Evolutionary conservation across 2,329 filamentous ascomycete genomes (phyloP), one percentile per base, ranked within the genome.

Genomic region (Trichoderma atrobrunneum): DNA sequence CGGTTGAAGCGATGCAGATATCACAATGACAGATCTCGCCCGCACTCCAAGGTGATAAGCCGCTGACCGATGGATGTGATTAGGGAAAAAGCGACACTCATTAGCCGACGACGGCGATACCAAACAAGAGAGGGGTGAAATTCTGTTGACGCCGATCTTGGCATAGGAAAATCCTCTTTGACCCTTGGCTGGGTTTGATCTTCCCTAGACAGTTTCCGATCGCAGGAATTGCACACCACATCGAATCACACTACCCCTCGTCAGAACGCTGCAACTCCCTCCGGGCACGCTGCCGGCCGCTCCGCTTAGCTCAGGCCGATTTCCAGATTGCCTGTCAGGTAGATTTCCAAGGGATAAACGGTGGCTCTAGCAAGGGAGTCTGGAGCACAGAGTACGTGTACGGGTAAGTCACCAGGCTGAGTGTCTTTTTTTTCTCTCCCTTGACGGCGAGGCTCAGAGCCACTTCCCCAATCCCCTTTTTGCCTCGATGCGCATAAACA

Each of bases 141-240:
- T 26, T 21, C 39, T 36, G n/a, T 62, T 32, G 32, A 26, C 56
- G 54, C 54, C 36, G 56, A 69, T 48, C 34, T 60, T 60, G 56
- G 51, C 65, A 68, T 18, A 43, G 26, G 10, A 36, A 39, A 57
- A 67, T 57, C n/a, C 54, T 21, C 36, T 51, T 21, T 30, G 5
- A 16, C 10, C 39, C 34, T 48, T 48, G 34, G 56, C 26, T 51
- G 66, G 43, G 21, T 36, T 65, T 71, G 68, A 71, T 64, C 61
- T 71, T 32, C 60, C 68, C 68, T 59, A 63, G 43, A 56, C 43
- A 32, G 65, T 63, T 62, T 60, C 51, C 54, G 66, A 72, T 72
- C 61, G 66, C 61, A 32, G 62, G 60, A 61, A 60, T 39, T 51
- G 51, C 51, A 70, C 70, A 24, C 57, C 57, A 64, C 70, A 30